These are phyloP conservation scores for Benincasa hispida DNA, from an alignment of 306 rosid species.

Conservation along the genomic window DNA sequence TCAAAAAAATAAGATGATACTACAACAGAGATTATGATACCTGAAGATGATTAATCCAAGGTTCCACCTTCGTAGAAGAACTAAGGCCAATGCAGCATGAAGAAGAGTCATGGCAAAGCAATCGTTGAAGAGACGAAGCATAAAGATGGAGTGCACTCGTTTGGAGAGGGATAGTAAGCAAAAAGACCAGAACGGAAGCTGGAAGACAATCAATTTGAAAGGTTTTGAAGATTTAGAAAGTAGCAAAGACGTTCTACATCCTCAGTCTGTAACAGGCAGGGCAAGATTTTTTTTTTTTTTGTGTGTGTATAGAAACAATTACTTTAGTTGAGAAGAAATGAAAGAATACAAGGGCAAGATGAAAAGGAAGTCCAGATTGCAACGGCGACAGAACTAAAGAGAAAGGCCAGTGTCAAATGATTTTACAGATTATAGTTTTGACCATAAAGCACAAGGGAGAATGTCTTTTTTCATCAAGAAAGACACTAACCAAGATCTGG, in stretches of 20 bases:
- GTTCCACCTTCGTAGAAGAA: constrained; percentile 67
- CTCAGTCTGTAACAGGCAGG: neutral
- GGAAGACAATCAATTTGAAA: constrained; percentile 12
- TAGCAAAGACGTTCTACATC: neutral
- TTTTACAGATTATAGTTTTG: neutral
- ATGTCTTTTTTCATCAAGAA: neutral
- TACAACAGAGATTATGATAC: constrained; percentile 18
- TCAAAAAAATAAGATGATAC: neutral
- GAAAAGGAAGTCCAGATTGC: neutral
- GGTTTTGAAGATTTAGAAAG: neutral
- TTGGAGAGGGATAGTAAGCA: constrained; percentile 78
- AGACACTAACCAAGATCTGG: neutral
- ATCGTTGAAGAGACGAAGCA: constrained; percentile 87
- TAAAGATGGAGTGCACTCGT: constrained; percentile 79
- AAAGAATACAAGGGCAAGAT: no score
- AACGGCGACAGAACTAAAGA: neutral
- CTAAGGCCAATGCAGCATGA: constrained; percentile 55
- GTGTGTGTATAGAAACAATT: no score
- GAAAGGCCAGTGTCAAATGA: neutral
- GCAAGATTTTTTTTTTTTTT: no score
- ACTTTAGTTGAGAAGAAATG: no score
- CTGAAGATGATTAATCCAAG: constrained; percentile 84
- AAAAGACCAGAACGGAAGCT: constrained; percentile 90
- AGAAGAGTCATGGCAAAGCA: constrained; percentile 70
- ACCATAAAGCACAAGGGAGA: neutral